These are phyloP conservation scores for Aureobasidium sp. DNA, from an alignment of 2,329 filamentous ascomycete genomes.

Conservation along the genomic window DNA sequence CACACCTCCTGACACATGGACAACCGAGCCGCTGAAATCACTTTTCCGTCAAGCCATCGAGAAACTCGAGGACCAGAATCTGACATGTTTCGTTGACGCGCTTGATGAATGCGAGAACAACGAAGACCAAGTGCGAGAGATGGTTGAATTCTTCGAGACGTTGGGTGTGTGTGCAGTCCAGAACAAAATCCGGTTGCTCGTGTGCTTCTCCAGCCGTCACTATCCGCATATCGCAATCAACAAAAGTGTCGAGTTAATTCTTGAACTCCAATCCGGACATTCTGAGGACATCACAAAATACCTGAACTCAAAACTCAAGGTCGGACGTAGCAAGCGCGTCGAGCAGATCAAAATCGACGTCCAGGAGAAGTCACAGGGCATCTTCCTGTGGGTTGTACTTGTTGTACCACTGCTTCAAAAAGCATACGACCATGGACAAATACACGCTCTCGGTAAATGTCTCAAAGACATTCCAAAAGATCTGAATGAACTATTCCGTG, in stretches of 20 bases:
- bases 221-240: slow-evolving; percentile 49
- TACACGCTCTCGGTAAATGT: neutral
- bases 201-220: slow-evolving; percentile 55
- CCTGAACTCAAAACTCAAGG: neutral
- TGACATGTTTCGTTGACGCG: slow-evolving; percentile 44
- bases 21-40: neutral
- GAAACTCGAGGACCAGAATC: slow-evolving; percentile 26
- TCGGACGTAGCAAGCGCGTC: neutral
- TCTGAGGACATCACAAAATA: slow-evolving; percentile 31
- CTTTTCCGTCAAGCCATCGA: neutral
- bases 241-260: slow-evolving; percentile 32
- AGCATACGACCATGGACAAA: neutral
- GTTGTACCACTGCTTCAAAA: neutral
- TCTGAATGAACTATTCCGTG: neutral
- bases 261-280: slow-evolving; percentile 44
- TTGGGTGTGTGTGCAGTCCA: slow-evolving; percentile 35
- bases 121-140: slow-evolving; percentile 43
- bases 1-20: neutral
- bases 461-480: neutral
- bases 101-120: slow-evolving; percentile 54
- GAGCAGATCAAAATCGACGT: neutral
- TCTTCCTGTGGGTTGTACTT: neutral
- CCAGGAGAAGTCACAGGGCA: neutral
- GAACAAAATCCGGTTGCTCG: slow-evolving; percentile 26
- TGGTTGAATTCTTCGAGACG: slow-evolving; percentile 50